A percentile compares a stretch with the other conserved stretches of the same genome.
These are phyloP conservation scores for Babesia bigemina DNA, from an alignment of 169 alveolate genomes.

Conservation along the genomic window DNA sequence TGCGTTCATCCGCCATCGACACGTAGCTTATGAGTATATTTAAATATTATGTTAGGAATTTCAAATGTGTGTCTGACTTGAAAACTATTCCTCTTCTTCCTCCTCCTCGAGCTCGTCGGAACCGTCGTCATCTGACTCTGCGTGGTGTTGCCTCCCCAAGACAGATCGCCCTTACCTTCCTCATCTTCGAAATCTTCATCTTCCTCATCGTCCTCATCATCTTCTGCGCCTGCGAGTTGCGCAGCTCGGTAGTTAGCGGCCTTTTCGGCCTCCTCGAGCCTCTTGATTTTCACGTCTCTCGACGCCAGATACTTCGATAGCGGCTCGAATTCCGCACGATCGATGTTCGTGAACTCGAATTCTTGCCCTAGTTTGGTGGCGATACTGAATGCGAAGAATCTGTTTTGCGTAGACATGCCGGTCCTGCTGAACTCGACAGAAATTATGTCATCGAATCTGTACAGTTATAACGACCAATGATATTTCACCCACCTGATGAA, in stretches of 20 bases:
- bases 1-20: neutral
- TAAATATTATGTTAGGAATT: neutral
- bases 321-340: constrained; percentile 86
- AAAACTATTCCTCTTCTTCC: constrained; percentile 13
- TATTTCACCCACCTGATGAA: constrained; percentile 79
- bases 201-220: constrained; percentile 81
- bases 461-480: too few species aligned
- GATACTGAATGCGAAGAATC: constrained; percentile 92
- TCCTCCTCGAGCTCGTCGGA: constrained; percentile 16
- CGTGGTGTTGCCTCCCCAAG: constrained; percentile 12
- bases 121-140: constrained; percentile 58
- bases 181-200: constrained; percentile 78
- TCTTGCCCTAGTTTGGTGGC: constrained; percentile 86
- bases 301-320: constrained; percentile 76
- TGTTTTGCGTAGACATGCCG: constrained; percentile 89
- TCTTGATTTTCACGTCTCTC: constrained; percentile 75
- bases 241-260: constrained; percentile 76
- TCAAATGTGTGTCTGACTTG: neutral
- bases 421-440: constrained; percentile 92
- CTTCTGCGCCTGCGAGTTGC: constrained; percentile 86
- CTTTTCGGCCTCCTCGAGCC: constrained; percentile 79
- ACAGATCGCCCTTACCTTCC: constrained; percentile 6
- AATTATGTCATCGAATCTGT: constrained; percentile 89
- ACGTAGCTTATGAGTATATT: neutral
- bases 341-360: constrained; percentile 92